phyloP scores from a whole-genome alignment of 73 alveolate species.

The Stentor coeruleus region DNA sequence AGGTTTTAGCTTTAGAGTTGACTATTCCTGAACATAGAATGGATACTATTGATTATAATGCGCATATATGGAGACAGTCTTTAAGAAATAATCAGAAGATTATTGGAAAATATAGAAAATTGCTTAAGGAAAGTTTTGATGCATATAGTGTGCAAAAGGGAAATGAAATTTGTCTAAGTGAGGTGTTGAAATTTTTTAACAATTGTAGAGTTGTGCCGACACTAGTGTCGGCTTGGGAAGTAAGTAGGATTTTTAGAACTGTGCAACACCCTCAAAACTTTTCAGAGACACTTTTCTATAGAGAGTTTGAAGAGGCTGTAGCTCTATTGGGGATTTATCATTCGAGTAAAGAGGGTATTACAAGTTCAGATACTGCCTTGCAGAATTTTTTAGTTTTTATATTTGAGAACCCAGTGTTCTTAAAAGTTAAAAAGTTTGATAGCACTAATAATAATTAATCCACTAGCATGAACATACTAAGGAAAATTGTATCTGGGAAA shows the following conservation, averaged over 20 bases:
- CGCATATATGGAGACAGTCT: not conserved
- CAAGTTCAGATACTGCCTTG: no score
- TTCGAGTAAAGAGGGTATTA: no score
- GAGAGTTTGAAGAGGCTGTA: no score
- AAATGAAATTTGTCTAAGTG: not conserved
- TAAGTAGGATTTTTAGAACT: not conserved
- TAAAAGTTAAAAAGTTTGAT: no score
- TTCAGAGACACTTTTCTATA: no score
- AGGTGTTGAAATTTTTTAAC: not conserved
- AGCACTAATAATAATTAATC: no score
- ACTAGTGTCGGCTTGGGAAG: not conserved
- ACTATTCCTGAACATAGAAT: not conserved
- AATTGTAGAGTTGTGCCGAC: not conserved
- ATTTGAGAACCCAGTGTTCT: no score
- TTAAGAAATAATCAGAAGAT: not conserved
- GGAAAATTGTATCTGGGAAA: conserved; percentile 51
- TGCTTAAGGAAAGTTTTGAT: not conserved
- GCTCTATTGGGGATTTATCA: no score
- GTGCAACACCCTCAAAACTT: not conserved
- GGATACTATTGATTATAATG: not conserved
- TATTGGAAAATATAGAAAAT: not conserved
- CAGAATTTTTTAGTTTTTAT: no score
- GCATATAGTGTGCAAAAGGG: not conserved
- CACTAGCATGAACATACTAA: conserved; percentile 40
- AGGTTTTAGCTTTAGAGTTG: not conserved